Evolutionary conservation across 805 yeast species (phyloP).

Genomic region (Cyberlindnera sargentensis): DNA sequence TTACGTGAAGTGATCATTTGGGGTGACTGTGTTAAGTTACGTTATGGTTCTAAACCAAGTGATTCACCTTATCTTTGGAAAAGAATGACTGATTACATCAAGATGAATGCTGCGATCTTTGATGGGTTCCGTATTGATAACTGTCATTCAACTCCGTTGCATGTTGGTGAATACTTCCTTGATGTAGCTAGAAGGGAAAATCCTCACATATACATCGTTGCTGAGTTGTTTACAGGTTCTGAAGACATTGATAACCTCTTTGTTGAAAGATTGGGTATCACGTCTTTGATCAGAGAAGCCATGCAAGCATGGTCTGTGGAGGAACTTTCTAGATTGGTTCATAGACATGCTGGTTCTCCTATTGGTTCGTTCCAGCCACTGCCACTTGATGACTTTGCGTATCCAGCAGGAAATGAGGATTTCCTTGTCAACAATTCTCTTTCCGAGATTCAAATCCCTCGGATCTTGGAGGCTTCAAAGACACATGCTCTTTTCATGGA

Average conservation of each 20-base stretch:
- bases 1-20: conserved; percentile 92
- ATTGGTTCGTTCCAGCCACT: conserved; percentile 84
- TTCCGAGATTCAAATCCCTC: conserved; percentile 66
- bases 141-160: conserved; percentile 93
- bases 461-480: conserved; percentile 54
- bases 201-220: conserved; percentile 86
- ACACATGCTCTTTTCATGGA: conserved; percentile 97
- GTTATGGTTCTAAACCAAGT: conserved; percentile 70
- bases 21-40: conserved; percentile 94
- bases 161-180: conserved; percentile 83
- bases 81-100: conserved; percentile 74
- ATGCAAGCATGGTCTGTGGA: conserved; percentile 93
- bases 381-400: conserved; percentile 68
- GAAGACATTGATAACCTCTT: conserved; percentile 85
- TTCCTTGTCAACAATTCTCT: conserved; percentile 23
- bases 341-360: conserved; percentile 91
- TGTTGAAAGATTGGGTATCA: conserved; percentile 85
- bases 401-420: conserved; percentile 40
- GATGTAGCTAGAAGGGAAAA: conserved; percentile 83
- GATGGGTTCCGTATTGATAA: conserved; percentile 91
- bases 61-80: conserved; percentile 91
- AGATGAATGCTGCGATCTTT: conserved; percentile 63
- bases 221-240: conserved; percentile 90
- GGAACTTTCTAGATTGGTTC: conserved; percentile 80
- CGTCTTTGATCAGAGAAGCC: conserved; percentile 88